These are phyloP conservation scores for Colletotrichum sidae DNA, from an alignment of 2,329 filamentous ascomycete genomes.

Conservation along the genomic window DNA sequence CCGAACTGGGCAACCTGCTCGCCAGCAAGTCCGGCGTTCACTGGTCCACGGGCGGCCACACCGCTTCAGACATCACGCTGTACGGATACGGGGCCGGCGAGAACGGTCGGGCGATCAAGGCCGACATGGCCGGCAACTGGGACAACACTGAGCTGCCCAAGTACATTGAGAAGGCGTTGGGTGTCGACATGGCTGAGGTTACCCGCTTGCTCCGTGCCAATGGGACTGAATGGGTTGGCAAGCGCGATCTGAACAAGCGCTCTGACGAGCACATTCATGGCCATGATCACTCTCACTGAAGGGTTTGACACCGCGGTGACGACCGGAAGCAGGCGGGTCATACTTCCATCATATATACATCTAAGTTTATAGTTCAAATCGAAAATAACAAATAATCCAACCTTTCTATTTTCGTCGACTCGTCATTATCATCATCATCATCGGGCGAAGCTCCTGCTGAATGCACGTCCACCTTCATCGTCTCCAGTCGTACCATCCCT, in stretches of 20 bases:
- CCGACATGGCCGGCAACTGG: conserved; percentile 40
- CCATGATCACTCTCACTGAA: conserved; percentile 24
- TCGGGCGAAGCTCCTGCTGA: not conserved
- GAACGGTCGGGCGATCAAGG: conserved; percentile 33
- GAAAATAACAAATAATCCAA: too few relatives aligned
- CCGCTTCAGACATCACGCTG: conserved; percentile 48
- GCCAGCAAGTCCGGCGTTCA: conserved; percentile 38
- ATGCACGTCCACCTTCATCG: too few relatives aligned
- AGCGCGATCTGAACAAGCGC: conserved; percentile 34
- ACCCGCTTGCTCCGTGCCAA: conserved; percentile 40
- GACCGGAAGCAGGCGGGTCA: not conserved
- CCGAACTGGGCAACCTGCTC: conserved; percentile 45
- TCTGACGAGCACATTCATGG: conserved; percentile 30
- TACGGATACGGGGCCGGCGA: conserved; percentile 47
- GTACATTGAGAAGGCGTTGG: conserved; percentile 42
- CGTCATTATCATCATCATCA: not conserved
- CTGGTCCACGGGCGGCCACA: conserved; percentile 43
- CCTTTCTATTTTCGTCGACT: not conserved
- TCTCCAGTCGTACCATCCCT: too few relatives aligned
- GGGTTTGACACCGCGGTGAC: not conserved
- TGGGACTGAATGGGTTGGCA: conserved; percentile 42
- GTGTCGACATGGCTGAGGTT: conserved; percentile 39
- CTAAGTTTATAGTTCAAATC: too few relatives aligned
- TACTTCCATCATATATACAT: not conserved
- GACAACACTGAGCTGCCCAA: conserved; percentile 44